Evolutionary conservation across 2,329 filamentous ascomycete species (phyloP).

Genomic region (Fusarium solani-melongenae): DNA sequence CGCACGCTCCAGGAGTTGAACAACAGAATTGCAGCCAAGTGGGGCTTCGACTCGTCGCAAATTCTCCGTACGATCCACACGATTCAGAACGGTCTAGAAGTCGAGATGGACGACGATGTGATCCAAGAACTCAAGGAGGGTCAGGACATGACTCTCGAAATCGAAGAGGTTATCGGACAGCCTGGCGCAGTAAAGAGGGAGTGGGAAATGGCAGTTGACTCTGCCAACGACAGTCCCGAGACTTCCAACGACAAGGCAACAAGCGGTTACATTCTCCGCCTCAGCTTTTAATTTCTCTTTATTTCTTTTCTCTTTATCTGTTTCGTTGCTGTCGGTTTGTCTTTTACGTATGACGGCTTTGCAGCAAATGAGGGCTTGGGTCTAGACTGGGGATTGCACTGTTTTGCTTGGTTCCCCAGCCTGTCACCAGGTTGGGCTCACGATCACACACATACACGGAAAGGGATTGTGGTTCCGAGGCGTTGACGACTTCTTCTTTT

Average conservation of each 20-base stretch:
- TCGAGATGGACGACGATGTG: constrained; percentile 92
- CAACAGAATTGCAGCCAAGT: constrained; percentile 79
- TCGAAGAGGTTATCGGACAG: constrained; percentile 59
- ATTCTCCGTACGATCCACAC: constrained; percentile 79
- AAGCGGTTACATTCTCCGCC: constrained; percentile 57
- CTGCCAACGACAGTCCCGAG: constrained; percentile 45
- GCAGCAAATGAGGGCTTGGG: constrained; percentile 26
- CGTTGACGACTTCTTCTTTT: constrained; percentile 38
- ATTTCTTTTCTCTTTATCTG: constrained; percentile 5
- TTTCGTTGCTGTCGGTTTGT: not conserved
- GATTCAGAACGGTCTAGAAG: constrained; percentile 78
- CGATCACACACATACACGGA: constrained; percentile 38
- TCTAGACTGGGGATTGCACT: constrained; percentile 41
- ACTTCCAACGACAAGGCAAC: constrained; percentile 28
- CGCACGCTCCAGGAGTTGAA: constrained; percentile 81
- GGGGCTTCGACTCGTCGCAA: constrained; percentile 78
- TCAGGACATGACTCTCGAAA: constrained; percentile 87
- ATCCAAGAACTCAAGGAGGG: constrained; percentile 86
- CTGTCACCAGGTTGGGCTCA: constrained; percentile 42
- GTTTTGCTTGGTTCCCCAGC: constrained; percentile 34
- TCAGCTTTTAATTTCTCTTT: constrained; percentile 54
- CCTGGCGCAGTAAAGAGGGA: constrained; percentile 59
- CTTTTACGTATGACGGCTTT: constrained; percentile 13
- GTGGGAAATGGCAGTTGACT: constrained; percentile 72
- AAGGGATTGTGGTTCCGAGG: constrained; percentile 36